Base-by-base conservation (phyloP, 2,329 filamentous ascomycete species). In the Penicillium psychrosexuale region DNA sequence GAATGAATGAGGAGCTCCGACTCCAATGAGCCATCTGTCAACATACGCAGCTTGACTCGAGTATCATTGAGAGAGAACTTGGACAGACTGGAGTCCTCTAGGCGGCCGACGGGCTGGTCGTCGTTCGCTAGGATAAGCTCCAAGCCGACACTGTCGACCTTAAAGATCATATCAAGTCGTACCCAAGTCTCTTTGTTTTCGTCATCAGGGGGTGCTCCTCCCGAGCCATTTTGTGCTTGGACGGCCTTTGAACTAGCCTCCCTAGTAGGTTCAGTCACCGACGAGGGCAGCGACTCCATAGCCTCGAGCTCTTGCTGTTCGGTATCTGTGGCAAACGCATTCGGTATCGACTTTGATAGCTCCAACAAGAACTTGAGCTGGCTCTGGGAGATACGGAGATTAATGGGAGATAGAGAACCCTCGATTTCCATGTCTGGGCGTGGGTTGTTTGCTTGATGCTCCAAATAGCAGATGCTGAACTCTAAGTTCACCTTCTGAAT, bases 401-500 rank as follows among this genome's bases (percentile, higher is more conserved):
- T 97, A 67, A 97, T 86, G 52, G 97, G 89, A 6, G 92, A 97
- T 86, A 99, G 91, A 45, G 84, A 87, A 3, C 93, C 92, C 70
- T 94, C 87, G 19, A 99, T 86, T 74, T 97, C 93, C 47, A 91
- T 87, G 67, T 99, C 93, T 0, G 94, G 94, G 37, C 93, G 84
- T 66, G 94, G 87, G 50, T 83, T 79, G 13, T 88, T 89, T 31
- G 83, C 73, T 63, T 84, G 86, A 69, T 99, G 94, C 69, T 97
- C 93, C 0, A 92, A 84, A 72, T 97, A 93, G 2, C 89, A 95
- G 61, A 99, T 87, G 57, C 89, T 90, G 75, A 99, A 97, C 45
- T 89, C 90, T 24, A 99, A 78, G 69, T 99, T 94, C 12, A 99
- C 91, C 64, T 97, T 91, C 67, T 99, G 92, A 63, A 99, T 96